These are phyloP conservation scores for Penstemon davidsonii DNA, from an alignment of 257 asterid species.

Conservation along the genomic window DNA sequence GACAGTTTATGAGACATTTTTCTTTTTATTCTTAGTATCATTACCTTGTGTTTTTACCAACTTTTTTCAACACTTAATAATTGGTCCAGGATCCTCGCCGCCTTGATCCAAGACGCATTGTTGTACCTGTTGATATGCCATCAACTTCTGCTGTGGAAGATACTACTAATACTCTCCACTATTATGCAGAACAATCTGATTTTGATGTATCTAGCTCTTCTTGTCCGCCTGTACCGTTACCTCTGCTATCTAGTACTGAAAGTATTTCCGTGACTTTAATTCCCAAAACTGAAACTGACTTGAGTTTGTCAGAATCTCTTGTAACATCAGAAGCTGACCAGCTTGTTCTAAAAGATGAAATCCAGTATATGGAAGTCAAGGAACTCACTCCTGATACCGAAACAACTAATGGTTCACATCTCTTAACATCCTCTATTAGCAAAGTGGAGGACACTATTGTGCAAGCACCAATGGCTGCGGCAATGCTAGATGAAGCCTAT, in stretches of 20 bases:
- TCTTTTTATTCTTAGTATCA: conserved; percentile 19
- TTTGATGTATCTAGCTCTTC: conserved; percentile 45
- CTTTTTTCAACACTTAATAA: conserved; percentile 27
- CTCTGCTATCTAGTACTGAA: conserved; percentile 42
- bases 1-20: conserved; percentile 19
- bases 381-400: conserved; percentile 42
- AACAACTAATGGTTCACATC: conserved; percentile 36
- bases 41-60: conserved; percentile 7
- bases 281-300: conserved; percentile 48
- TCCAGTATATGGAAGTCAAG: conserved; percentile 41
- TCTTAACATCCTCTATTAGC: conserved; percentile 39
- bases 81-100: conserved; percentile 94
- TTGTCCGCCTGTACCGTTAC: conserved; percentile 34
- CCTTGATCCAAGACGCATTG: conserved; percentile 82
- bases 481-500: conserved; percentile 61
- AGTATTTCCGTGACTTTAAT: conserved; percentile 35
- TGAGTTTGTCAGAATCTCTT: conserved; percentile 39
- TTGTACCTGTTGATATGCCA: conserved; percentile 56
- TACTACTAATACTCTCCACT: conserved; percentile 42
- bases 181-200: conserved; percentile 45
- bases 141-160: conserved; percentile 52
- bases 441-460: conserved; percentile 47
- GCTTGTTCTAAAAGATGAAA: conserved; percentile 40
- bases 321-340: conserved; percentile 35
- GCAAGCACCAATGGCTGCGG: conserved; percentile 40